Conservation (phyloP, 495 filamentous ascomycete genomes). For the Aspergillus biplanus region DNA sequence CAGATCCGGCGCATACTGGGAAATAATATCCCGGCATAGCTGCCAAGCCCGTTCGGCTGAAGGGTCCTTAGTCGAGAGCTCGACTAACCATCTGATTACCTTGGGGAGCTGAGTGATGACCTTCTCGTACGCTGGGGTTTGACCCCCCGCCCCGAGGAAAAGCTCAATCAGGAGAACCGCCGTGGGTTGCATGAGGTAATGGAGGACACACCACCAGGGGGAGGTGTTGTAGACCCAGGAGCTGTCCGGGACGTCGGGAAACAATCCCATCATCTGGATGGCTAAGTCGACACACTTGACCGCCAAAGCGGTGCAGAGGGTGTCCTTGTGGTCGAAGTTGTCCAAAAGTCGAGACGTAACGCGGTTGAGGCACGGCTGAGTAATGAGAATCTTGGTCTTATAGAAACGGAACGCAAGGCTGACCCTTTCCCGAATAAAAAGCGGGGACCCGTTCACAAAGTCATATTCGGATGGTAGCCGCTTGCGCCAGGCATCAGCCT, state of each 20-base stretch:
- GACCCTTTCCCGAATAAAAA: slow-evolving; percentile 31
- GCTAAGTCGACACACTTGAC: slow-evolving; percentile 57
- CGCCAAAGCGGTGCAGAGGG: slow-evolving; percentile 51
- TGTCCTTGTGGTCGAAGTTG: slow-evolving; percentile 23
- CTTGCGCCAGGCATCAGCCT: slow-evolving; percentile 53
- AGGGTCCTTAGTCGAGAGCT: slow-evolving; percentile 44
- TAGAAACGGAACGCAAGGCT: slow-evolving; percentile 55
- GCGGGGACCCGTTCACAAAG: slow-evolving; percentile 31
- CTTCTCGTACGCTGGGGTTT: slow-evolving; percentile 38
- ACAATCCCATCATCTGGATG: slow-evolving; percentile 47
- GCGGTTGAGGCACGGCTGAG: slow-evolving; percentile 60
- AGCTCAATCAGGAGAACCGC: slow-evolving; percentile 58
- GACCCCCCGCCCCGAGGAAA: slow-evolving; percentile 44
- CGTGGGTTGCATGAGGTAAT: slow-evolving; percentile 59
- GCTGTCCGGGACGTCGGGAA: slow-evolving; percentile 41
- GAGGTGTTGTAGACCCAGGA: slow-evolving; percentile 45
- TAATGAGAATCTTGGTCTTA: slow-evolving; percentile 56
- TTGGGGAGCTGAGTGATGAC: slow-evolving; percentile 46
- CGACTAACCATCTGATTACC: slow-evolving; percentile 44
- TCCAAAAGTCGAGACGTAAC: slow-evolving; percentile 39
- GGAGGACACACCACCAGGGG: slow-evolving; percentile 62
- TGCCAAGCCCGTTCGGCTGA: slow-evolving; percentile 47
- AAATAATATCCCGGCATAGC: too few species aligned
- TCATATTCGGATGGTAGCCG: slow-evolving; percentile 50
- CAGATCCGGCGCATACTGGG: too few species aligned